These are phyloP conservation scores for Stellera chamaejasme DNA, from an alignment of 345 rosid species.

Conservation along the genomic window DNA sequence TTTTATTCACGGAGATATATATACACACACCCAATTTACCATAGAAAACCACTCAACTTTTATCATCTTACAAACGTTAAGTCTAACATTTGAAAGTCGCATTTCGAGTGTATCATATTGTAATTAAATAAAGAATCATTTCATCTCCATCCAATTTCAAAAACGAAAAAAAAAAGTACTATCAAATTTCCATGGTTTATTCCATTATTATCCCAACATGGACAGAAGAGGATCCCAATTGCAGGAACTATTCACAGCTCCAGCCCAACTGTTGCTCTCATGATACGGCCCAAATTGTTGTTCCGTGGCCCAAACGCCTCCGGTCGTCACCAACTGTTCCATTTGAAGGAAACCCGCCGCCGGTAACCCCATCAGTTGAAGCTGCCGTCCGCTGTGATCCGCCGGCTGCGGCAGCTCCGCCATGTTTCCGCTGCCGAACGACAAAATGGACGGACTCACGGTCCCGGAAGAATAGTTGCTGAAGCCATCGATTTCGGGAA, in stretches of 20 bases:
- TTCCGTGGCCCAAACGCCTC: constrained; percentile 25
- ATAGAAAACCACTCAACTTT: too few species aligned
- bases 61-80: too few species aligned
- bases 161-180: too few species aligned
- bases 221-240: constrained; percentile 32
- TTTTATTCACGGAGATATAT: too few species aligned
- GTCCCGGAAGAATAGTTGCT: constrained; percentile 3
- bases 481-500: constrained; percentile 9
- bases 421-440: constrained; percentile 7
- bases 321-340: constrained; percentile 13
- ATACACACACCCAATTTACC: too few species aligned
- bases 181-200: too few species aligned
- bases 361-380: constrained; percentile 6
- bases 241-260: constrained; percentile 15
- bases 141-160: not conserved
- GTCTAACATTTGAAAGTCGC: too few species aligned
- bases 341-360: constrained; percentile 16
- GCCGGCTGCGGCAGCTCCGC: constrained; percentile 10
- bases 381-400: constrained; percentile 12
- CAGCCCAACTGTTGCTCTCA: constrained; percentile 20
- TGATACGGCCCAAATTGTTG: constrained; percentile 22
- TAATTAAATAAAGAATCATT: not conserved
- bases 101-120: too few species aligned
- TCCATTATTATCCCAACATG: constrained; percentile 19
- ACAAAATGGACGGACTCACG: constrained; percentile 17